phyloP scores from a whole-genome alignment of 768 basidiomycete genomes.

The Pleurotus djamor region DNA sequence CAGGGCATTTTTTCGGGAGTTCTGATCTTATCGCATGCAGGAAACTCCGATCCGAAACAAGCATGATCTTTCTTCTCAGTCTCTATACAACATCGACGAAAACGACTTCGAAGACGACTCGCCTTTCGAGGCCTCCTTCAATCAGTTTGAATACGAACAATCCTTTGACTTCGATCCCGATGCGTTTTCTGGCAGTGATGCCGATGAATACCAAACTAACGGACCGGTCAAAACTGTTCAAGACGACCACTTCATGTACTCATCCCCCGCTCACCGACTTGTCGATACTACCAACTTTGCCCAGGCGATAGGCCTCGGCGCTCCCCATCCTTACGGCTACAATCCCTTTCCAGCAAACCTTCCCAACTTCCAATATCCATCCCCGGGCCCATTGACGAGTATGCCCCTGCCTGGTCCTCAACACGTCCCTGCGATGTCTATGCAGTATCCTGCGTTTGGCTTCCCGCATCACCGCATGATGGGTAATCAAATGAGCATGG shows the following conservation, averaged over 20 bases:
- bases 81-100: conserved; percentile 73
- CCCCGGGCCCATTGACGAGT: not conserved
- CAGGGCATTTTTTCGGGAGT: not conserved
- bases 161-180: conserved; percentile 2
- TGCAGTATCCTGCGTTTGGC: conserved; percentile 1
- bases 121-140: conserved; percentile 1
- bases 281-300: not conserved
- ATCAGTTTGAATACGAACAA: conserved; percentile 25
- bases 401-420: not conserved
- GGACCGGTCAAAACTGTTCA: not conserved
- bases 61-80: conserved; percentile 1
- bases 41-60: not conserved
- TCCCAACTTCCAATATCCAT: not conserved
- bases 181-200: not conserved
- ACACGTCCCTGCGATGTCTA: not conserved
- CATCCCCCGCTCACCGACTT: not conserved
- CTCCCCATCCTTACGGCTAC: not conserved
- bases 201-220: not conserved
- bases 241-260: not conserved
- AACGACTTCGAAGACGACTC: conserved; percentile 54
- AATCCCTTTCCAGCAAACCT: not conserved
- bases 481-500: not conserved
- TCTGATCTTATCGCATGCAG: not conserved
- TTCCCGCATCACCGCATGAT: not conserved
- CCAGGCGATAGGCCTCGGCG: not conserved